Conservation (phyloP, 345 rosid genomes). For the Physaria fendleri region DNA sequence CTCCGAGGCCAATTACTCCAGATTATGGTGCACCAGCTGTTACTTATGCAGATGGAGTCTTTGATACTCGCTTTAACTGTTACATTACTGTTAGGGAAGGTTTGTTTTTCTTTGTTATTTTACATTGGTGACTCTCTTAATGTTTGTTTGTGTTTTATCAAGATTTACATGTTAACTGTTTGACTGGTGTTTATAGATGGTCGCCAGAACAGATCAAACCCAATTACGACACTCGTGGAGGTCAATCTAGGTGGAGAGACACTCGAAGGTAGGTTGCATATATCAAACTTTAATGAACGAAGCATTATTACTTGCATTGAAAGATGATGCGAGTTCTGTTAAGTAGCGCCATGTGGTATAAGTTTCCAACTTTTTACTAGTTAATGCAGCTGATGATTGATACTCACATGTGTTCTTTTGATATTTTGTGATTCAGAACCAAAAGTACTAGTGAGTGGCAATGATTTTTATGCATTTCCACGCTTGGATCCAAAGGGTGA, state of each 20-base stretch:
- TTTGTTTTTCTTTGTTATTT: not conserved
- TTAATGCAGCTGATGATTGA: not conserved
- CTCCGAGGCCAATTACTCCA: constrained; percentile 67
- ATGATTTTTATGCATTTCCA: constrained; percentile 96
- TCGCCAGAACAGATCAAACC: constrained; percentile 45
- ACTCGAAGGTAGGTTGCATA: constrained; percentile 54
- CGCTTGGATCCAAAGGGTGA: constrained; percentile 64
- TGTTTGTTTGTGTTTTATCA: not conserved
- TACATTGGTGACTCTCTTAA: constrained; percentile 3
- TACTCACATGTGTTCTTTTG: not conserved
- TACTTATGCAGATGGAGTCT: constrained; percentile 84
- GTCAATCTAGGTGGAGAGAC: constrained; percentile 38
- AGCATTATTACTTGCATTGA: not conserved
- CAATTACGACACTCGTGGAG: constrained; percentile 53
- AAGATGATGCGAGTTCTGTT: not conserved
- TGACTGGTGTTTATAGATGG: constrained; percentile 44
- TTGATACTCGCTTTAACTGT: constrained; percentile 58
- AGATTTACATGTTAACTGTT: constrained; percentile 1
- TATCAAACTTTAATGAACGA: not conserved
- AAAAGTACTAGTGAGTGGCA: constrained; percentile 57
- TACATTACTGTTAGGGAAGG: constrained; percentile 86
- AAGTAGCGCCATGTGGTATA: not conserved
- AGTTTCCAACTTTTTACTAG: not conserved
- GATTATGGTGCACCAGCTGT: constrained; percentile 62
- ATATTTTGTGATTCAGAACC: constrained; percentile 47